Base-by-base conservation (phyloP, 257 asterid genomes). In the Coffea eugenioides region DNA sequence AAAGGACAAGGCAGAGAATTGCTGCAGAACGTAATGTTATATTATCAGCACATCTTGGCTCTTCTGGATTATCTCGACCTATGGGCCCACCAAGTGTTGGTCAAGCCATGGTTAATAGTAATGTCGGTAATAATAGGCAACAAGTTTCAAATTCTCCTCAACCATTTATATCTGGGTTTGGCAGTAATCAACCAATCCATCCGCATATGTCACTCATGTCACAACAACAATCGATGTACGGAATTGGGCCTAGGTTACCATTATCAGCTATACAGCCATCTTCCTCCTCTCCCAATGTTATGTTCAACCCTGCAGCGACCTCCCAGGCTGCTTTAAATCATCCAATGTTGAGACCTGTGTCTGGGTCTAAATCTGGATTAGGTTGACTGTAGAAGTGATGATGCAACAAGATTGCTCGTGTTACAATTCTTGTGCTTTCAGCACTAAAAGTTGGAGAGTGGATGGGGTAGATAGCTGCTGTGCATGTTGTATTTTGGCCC, bases 231-330 rank as follows among this genome's bases (percentile, higher is more conserved):
- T 90, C 88, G 5, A 86, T 91, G 91, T 94, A 94, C 59, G 95
- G 98, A 74, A 90, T 87, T 23, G 94, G 97, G 48, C 97, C 94
- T 9, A 90, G 98, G 84, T 80, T 89, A 56, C 98, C 98, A 59
- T 93, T 92, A 23, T 91, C 98, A 41, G 91, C 96, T 34, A 83
- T 89, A 79, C 95, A 93, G 70, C 93, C 99, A 3, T 86, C 97
- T 27, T 70, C 96, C 1, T 88, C 99, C 16, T 34, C 88, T 67
- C 81, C 98, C 39, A 88, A 75, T 77, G 66, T 87, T 25, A 82
- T 84, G 84, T 95, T 87, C 80, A 88, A 80, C 80, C 87, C 92
- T 41, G 54, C 92, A 12, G 67, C 92, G 43, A 90, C 83, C 85
- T 80, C 98, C 45, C 99, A 91, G 89, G 78, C 91, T 36, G 77